Evolutionary conservation across 2,329 filamentous ascomycete species (phyloP), one percentile per base, ranked within the genome.

Genomic region (Neoascochyta sp.): DNA sequence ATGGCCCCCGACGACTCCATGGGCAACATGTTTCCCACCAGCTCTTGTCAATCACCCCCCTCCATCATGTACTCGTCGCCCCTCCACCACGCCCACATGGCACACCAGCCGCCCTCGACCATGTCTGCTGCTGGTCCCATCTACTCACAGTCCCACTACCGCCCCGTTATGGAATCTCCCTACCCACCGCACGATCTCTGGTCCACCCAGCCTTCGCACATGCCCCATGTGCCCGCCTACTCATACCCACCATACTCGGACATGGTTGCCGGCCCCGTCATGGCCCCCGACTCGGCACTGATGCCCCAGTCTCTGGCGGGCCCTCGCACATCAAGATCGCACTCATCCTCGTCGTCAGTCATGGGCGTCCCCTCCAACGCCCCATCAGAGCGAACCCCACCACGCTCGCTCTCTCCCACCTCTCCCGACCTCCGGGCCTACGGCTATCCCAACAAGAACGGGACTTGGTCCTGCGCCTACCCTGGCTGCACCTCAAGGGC

Each of bases 401-500:
- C 54, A 8, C 57, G 63, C 22, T 65, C 62, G 3, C 42, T 64
- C 7, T 66, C 63, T 13, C 63, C 63, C 9, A 60, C 55, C 28
- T 57, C 59, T 7, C 59, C 60, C 24, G 63, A 66, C 32, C 54
- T 66, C 9, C 51, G 60, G 24, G 54, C 53, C 4, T 66, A 64
- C 29, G 68, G 68, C n/a, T 63, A 57, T 33, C 57, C 59, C 9
- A 69, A 68, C 43, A 59, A 64, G 36, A 61, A 69, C 27, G 66
- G 67, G 19, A 72, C 67, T 35, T 80, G 75, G 75, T 71, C 70
- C 25, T 80, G 76, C 51, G 70, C 70, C 4, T 75, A 75, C 47
- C 74, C 73, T 1, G 73, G 70, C 9, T 80, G 76, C 54, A 70
- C 73, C n/a, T 79, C 75, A 23, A 69, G 69, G 38, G 72, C 75